Percentiles rank a stretch among this genome's conserved stretches.
phyloP scores from a whole-genome alignment of 164 flowering plant genomes.

The Aristolochia contorta region DNA sequence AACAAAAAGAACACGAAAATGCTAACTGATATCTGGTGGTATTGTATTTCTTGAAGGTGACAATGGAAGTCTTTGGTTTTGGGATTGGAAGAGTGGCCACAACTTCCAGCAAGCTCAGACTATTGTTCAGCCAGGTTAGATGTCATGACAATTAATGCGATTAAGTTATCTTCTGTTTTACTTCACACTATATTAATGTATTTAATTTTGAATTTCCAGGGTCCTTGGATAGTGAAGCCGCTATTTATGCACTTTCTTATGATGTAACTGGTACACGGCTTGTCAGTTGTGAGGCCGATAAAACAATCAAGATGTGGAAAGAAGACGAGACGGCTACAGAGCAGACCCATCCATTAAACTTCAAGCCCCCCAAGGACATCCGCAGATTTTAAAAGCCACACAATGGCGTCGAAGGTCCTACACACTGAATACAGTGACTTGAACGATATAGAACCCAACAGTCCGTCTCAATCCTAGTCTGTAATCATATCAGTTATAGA shows the following conservation, averaged over 20 bases:
- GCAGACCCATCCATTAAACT: constrained; percentile 89
- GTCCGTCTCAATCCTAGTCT: too few relatives aligned
- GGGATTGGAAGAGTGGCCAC: constrained; percentile 99
- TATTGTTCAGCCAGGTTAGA: constrained; percentile 92
- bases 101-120: constrained; percentile 96
- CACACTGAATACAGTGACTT: too few relatives aligned
- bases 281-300: constrained; percentile 89
- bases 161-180: background rate
- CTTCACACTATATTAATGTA: background rate
- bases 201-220: constrained; percentile 31
- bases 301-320: constrained; percentile 99
- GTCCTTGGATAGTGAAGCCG: constrained; percentile 97
- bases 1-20: too few relatives aligned
- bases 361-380: constrained; percentile 88
- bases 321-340: constrained; percentile 92
- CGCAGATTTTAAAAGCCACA: constrained; percentile 45
- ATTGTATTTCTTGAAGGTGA: constrained; percentile 48
- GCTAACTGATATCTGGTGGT: too few relatives aligned
- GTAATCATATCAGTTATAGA: too few relatives aligned
- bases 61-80: constrained; percentile 96
- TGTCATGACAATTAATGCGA: too few relatives aligned
- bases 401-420: too few relatives aligned
- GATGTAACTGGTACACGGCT: constrained; percentile 86
- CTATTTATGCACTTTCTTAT: constrained; percentile 74
- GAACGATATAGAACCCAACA: too few relatives aligned